Evolutionary conservation across 208 protist genomes (phyloP).

Genomic region (Trypanosoma rangeli): DNA sequence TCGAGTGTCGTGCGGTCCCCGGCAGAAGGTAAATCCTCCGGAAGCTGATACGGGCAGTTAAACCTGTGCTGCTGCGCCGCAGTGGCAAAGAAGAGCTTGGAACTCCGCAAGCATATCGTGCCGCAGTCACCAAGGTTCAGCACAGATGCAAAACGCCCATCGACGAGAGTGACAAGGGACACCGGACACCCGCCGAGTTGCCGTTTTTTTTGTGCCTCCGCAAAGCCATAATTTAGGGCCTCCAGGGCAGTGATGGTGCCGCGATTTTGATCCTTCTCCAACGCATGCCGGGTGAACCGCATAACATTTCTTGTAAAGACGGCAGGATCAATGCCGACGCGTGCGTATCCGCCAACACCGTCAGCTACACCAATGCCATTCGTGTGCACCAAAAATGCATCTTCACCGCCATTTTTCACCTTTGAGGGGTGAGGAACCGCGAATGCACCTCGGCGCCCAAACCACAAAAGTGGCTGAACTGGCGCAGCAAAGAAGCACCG

Average conservation of each 20-base stretch:
- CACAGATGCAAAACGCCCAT: slow-evolving; percentile 60
- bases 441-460: slow-evolving; percentile 67
- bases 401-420: slow-evolving; percentile 73
- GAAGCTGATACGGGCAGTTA: slow-evolving; percentile 87
- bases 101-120: slow-evolving; percentile 58
- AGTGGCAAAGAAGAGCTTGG: slow-evolving; percentile 61
- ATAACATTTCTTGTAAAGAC: slow-evolving; percentile 83
- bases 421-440: slow-evolving; percentile 82
- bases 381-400: slow-evolving; percentile 77
- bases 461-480: slow-evolving; percentile 27
- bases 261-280: slow-evolving; percentile 29
- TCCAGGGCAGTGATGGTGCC: slow-evolving; percentile 46
- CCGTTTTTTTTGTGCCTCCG: slow-evolving; percentile 36
- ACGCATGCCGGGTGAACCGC: slow-evolving; percentile 51
- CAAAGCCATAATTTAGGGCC: slow-evolving; percentile 56
- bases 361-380: slow-evolving; percentile 82
- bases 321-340: slow-evolving; percentile 67
- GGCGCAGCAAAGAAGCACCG: slow-evolving; percentile 10
- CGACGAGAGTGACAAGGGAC: slow-evolving; percentile 59
- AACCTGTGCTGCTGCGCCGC: slow-evolving; percentile 82
- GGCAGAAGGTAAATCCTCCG: slow-evolving; percentile 63
- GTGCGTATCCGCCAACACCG: slow-evolving; percentile 82
- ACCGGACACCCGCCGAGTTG: slow-evolving; percentile 76
- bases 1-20: slow-evolving; percentile 64
- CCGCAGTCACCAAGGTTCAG: slow-evolving; percentile 90